Percentiles rank a stretch among this genome's conserved stretches.
phyloP scores from a whole-genome alignment of 495 filamentous ascomycete species.

The Letharia lupina region DNA sequence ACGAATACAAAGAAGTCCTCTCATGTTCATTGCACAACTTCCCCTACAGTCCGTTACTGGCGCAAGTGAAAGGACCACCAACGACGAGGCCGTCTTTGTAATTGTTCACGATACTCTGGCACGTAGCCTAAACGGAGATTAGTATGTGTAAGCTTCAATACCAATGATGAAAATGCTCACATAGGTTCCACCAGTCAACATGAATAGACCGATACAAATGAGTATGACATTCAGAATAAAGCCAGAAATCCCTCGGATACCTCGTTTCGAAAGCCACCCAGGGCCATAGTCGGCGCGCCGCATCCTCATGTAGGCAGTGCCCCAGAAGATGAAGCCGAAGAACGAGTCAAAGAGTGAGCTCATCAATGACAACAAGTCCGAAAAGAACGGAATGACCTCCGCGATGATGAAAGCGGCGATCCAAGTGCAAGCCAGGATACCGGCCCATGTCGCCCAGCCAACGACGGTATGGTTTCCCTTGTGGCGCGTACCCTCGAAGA shows the following conservation, averaged over 20 bases:
- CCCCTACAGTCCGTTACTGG: conserved; percentile 45
- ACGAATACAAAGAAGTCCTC: background rate
- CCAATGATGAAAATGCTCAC: conserved; percentile 39
- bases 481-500: conserved; percentile 70
- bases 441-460: conserved; percentile 70
- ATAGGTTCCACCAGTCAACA: conserved; percentile 71
- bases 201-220: conserved; percentile 64
- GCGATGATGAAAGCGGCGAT: conserved; percentile 73
- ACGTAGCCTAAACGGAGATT: conserved; percentile 36
- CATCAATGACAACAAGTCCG: conserved; percentile 73
- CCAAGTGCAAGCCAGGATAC: conserved; percentile 67
- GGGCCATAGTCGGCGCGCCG: conserved; percentile 57
- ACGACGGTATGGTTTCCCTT: conserved; percentile 70
- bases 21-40: background rate
- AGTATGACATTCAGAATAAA: conserved; percentile 58
- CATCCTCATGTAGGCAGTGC: conserved; percentile 80
- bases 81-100: conserved; percentile 45
- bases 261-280: conserved; percentile 48
- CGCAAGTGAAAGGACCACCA: conserved; percentile 54
- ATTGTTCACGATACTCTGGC: conserved; percentile 56
- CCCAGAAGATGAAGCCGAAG: conserved; percentile 94
- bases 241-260: conserved; percentile 53
- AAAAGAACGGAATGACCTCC: conserved; percentile 87
- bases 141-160: conserved; percentile 1
- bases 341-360: conserved; percentile 86